These are phyloP conservation scores for Plectosphaerella cucumerina DNA, from an alignment of 2,329 filamentous ascomycete genomes.

Conservation along the genomic window DNA sequence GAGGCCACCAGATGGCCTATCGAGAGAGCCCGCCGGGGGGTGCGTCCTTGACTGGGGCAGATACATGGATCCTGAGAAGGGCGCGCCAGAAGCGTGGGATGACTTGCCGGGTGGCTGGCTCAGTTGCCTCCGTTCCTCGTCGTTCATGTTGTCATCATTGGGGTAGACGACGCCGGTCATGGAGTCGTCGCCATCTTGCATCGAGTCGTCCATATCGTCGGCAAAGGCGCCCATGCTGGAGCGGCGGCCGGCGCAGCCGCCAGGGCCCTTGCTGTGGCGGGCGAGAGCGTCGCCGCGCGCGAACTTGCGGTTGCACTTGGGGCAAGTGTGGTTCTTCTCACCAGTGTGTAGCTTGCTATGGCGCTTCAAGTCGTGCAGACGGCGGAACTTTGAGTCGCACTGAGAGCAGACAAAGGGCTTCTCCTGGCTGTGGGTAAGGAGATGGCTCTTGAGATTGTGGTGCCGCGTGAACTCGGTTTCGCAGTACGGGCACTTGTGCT, in stretches of 20 bases:
- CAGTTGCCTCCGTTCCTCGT: conserved; percentile 54
- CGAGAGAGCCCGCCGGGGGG: conserved; percentile 59
- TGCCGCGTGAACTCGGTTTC: conserved; percentile 95
- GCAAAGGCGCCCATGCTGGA: conserved; percentile 81
- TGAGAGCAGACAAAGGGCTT: conserved; percentile 93
- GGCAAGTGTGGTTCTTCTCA: conserved; percentile 90
- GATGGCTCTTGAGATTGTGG: conserved; percentile 95
- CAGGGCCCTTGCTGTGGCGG: conserved; percentile 90
- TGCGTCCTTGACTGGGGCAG: conserved; percentile 71
- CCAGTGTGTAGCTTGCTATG: conserved; percentile 96
- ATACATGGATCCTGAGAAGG: conserved; percentile 42
- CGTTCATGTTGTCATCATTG: conserved; percentile 53
- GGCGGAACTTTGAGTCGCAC: conserved; percentile 88
- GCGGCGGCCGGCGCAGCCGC: conserved; percentile 87
- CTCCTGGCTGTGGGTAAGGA: conserved; percentile 96
- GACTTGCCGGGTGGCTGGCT: conserved; percentile 74
- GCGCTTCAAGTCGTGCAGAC: conserved; percentile 90
- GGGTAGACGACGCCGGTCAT: conserved; percentile 39
- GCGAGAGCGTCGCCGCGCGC: conserved; percentile 92
- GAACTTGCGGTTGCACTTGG: conserved; percentile 91
- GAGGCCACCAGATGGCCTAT: conserved; percentile 46
- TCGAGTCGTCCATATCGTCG: conserved; percentile 59
- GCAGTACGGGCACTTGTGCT: conserved; percentile 96
- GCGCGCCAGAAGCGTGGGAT: conserved; percentile 57
- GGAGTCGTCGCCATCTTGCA: conserved; percentile 48